These are phyloP conservation scores for Ophiocordyceps unilateralis DNA, from an alignment of 2,329 filamentous ascomycete species.

Conservation along the genomic window DNA sequence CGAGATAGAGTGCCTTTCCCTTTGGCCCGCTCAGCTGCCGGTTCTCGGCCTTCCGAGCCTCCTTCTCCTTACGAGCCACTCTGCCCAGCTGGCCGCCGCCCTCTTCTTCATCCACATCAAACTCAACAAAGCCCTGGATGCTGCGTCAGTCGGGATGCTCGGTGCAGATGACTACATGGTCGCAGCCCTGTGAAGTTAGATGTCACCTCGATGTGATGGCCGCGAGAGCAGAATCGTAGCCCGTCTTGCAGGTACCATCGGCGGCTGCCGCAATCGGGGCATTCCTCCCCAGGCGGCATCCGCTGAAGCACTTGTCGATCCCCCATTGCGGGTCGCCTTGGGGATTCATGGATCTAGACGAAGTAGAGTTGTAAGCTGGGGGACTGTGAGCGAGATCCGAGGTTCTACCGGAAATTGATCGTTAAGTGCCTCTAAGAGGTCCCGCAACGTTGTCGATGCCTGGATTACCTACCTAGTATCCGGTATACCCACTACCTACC, in stretches of 20 bases:
- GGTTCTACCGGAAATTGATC: too few species aligned
- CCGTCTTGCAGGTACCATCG: conserved; percentile 62
- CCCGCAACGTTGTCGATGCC: too few species aligned
- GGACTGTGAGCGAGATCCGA: too few species aligned
- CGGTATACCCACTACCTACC: too few species aligned
- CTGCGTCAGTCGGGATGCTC: conserved; percentile 1
- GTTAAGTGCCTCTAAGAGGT: too few species aligned
- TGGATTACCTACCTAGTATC: too few species aligned
- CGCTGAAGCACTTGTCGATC: conserved; percentile 26
- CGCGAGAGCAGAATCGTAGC: conserved; percentile 61
- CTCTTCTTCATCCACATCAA: conserved; percentile 49
- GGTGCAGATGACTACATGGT: too few species aligned
- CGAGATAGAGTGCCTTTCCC: conserved; percentile 64
- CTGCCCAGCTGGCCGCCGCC: conserved; percentile 46
- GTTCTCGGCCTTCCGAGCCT: conserved; percentile 31
- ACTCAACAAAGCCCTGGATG: conserved; percentile 33
- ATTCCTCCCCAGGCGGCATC: conserved; percentile 35
- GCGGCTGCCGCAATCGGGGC: conserved; percentile 51
- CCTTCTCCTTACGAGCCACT: conserved; percentile 38
- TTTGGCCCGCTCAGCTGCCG: conserved; percentile 45
- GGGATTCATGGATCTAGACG: too few species aligned
- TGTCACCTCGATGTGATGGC: conserved; percentile 60
- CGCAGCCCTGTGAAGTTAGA: not conserved
- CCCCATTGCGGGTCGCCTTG: conserved; percentile 16
- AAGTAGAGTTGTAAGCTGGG: too few species aligned